Base-by-base conservation (phyloP, 176 grass and related monocot species). In the Carex scoparia region DNA sequence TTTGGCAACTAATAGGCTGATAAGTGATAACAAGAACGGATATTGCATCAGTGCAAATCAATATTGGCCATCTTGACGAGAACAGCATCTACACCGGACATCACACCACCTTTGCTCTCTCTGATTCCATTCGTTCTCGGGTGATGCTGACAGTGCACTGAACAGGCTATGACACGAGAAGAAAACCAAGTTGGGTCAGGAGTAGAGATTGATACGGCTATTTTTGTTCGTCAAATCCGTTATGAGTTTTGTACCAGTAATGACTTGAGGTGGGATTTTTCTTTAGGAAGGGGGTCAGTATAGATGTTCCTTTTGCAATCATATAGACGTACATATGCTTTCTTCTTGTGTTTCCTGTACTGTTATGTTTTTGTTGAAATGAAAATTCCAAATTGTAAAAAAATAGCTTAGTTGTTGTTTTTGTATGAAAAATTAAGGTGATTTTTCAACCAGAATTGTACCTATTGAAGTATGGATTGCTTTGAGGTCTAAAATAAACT, bases 111-210 rank as follows among this genome's bases (percentile, higher is more conserved):
- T 95, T 88, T 71, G 88, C 93, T 69, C 93, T 95, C 82, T 92
- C 86, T 86, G 93, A 90, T 7, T 95, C 90, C 42, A 83, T 95
- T 79, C 93, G 93, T 86, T 85, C 93, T 84, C 93, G 93, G 93
- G 91, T 74, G 91, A 94, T 53, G 94, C 91, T 5, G 94, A 97
- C 67, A 53, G 94, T 40, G 90, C 94, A 4, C 69, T 97, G 31
- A 91, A 97, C 79, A 93, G 91, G 94, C 89, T 97, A 71, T 97
- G 94, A 91, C 81, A 86, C 69, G 93, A 91, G 89, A 94, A 86
- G 88, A 89, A 90, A 87, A 84, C 87, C 89, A 88, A 94, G 56
- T 48, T 94, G 79, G 87, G 84, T 58, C 94, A 93, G 73, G 84
- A 91, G 84, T 97, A 93, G 35, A 37, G 88, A 84, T 28, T n/a